Percentiles rank a stretch among this genome's conserved stretches.
phyloP scores from a whole-genome alignment of 768 basidiomycete species.

The Termitomyces sp. region DNA sequence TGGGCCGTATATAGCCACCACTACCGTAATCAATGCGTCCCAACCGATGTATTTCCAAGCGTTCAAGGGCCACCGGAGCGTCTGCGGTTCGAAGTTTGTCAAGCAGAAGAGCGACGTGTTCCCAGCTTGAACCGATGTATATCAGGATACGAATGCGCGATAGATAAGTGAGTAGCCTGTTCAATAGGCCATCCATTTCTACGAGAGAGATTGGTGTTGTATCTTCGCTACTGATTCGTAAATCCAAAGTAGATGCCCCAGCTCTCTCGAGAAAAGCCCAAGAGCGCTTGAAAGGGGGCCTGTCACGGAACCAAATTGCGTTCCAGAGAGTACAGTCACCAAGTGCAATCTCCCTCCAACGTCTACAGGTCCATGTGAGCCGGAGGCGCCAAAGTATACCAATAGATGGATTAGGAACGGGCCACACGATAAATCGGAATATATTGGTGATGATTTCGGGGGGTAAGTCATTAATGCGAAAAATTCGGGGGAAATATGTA shows the following conservation, averaged over 20 bases:
- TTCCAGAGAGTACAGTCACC: slow-evolving; percentile 55
- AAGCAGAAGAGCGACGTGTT: slow-evolving; percentile 45
- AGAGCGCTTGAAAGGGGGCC: slow-evolving; percentile 44
- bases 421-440: slow-evolving; percentile 57
- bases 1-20: slow-evolving; percentile 24
- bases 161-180: slow-evolving; percentile 46
- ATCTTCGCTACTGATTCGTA: slow-evolving; percentile 50
- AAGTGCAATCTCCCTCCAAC: slow-evolving; percentile 47
- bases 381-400: slow-evolving; percentile 37
- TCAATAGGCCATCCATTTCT: slow-evolving; percentile 44
- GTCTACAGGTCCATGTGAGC: slow-evolving; percentile 55
- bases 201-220: slow-evolving; percentile 31
- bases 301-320: slow-evolving; percentile 58
- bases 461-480: slow-evolving; percentile 60
- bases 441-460: slow-evolving; percentile 62
- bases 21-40: slow-evolving; percentile 41
- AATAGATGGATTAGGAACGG: slow-evolving; percentile 27
- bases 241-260: slow-evolving; percentile 47
- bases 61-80: slow-evolving; percentile 44
- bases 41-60: slow-evolving; percentile 60
- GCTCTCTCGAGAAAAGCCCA: slow-evolving; percentile 55
- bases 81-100: slow-evolving; percentile 37
- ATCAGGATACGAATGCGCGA: slow-evolving; percentile 56
- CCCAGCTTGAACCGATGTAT: slow-evolving; percentile 52
- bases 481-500: slow-evolving; percentile 30